Conservation (phyloP, 2,329 filamentous ascomycete species). For the Xylaria sp. region DNA sequence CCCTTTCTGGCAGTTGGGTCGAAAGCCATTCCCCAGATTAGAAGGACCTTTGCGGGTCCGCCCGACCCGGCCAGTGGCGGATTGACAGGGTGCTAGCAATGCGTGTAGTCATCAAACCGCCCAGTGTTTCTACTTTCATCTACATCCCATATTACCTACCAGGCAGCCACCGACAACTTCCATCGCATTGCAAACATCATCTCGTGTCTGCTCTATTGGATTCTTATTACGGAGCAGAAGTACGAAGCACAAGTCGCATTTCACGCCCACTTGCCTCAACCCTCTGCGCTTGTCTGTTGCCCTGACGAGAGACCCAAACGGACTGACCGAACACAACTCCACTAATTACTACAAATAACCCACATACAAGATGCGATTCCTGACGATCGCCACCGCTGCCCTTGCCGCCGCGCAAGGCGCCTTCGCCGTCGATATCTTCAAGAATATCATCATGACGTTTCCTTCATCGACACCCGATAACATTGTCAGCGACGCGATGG, state of each 20-base stretch:
- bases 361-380: slow-evolving; percentile 70
- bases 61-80: not conserved
- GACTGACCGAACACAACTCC: slow-evolving; percentile 14
- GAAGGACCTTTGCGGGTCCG: slow-evolving; percentile 15
- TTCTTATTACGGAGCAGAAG: not conserved
- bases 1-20: slow-evolving; percentile 3
- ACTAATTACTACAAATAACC: slow-evolving; percentile 14
- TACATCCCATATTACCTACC: not conserved
- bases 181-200: not conserved
- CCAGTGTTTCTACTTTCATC: not conserved
- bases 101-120: slow-evolving; percentile 4
- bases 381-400: slow-evolving; percentile 57
- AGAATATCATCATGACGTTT: slow-evolving; percentile 81
- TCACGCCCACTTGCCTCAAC: not conserved
- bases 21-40: slow-evolving; percentile 5
- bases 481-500: slow-evolving; percentile 73
- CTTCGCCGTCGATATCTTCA: slow-evolving; percentile 68
- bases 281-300: not conserved
- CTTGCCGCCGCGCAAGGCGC: slow-evolving; percentile 64
- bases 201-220: not conserved
- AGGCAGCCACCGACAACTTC: slow-evolving; percentile 8
- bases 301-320: not conserved
- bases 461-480: slow-evolving; percentile 70
- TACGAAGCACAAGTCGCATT: not conserved
- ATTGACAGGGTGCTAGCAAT: not conserved